Evolutionary conservation across 73 alveolate genomes (phyloP), one percentile per base, ranked within the genome.

Genomic region (Effrenium voratum): DNA sequence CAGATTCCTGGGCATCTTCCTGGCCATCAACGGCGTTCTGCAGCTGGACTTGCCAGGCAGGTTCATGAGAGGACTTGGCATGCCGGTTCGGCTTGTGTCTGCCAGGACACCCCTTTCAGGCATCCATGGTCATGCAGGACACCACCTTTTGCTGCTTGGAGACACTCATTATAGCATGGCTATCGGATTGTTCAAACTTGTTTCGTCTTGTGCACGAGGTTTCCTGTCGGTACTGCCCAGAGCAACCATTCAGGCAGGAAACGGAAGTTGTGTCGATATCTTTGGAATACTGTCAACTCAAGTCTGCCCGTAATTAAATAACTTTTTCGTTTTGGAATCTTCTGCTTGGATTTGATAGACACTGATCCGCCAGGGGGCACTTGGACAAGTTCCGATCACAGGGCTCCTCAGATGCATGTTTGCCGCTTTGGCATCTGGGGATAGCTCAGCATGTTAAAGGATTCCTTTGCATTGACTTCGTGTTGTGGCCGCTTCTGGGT

Each of bases 301-400:
- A n/a, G n/a, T n/a, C n/a, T n/a, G n/a, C n/a, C n/a, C 19, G 63
- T 19, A 52, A 52, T 12, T 12, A 52, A 52, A 8, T 12, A 52
- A 52, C 63, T 12, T 19, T 12, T 52, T 52, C 19, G 63, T 52
- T 8, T 32, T 36, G 45, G 30, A 34, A 40, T 72, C 3, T 72
- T 26, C 26, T 34, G 46, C 8, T 5, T 36, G n/a, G n/a, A 30
- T 26, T 1, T 24, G 16, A 66, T 66, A n/a, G n/a, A 66, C 19
- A 66, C 19, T 12, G 8, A 52, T 52, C 8, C 63, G 19, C 63
- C 88, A 90, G 97, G 97, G 97, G 15, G 97, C 97, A 46, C 88
- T 90, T 38, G 97, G 97, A 24, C 97, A 90, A 90, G 97, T 90
- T 70, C 97, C 97, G 15, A 90, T 90, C 68, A 90, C 97, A 34